Conservation (phyloP, 371 early-diverging fungal genomes). For the Mucor piriformis region DNA sequence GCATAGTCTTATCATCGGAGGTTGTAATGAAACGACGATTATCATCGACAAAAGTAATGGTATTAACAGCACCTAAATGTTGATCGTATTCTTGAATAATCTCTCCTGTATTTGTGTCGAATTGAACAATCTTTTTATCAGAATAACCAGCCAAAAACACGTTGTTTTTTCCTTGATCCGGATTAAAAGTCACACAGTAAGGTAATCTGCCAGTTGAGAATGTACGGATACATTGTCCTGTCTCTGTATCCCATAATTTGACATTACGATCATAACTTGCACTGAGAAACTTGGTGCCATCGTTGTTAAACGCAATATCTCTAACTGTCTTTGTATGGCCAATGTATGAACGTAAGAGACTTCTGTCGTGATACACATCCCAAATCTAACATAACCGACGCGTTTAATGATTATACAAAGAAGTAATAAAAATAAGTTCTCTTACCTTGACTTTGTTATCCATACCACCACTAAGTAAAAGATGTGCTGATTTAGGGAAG, state of each 20-base stretch:
- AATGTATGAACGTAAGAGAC: slow-evolving; percentile 80
- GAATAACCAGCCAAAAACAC: slow-evolving; percentile 90
- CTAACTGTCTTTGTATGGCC: slow-evolving; percentile 94
- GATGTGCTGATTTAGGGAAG: slow-evolving; percentile 89
- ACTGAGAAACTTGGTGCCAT: slow-evolving; percentile 84
- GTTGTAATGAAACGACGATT: slow-evolving; percentile 94
- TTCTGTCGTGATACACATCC: slow-evolving; percentile 91
- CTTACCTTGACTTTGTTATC: slow-evolving; percentile 88
- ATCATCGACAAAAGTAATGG: slow-evolving; percentile 95
- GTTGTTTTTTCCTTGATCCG: slow-evolving; percentile 81
- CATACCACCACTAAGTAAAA: slow-evolving; percentile 91
- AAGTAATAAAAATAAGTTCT: background rate
- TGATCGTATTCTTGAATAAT: slow-evolving; percentile 95
- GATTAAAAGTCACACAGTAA: slow-evolving; percentile 90
- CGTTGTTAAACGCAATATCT: slow-evolving; percentile 89
- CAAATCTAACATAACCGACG: slow-evolving; percentile 62
- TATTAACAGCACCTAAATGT: slow-evolving; percentile 95
- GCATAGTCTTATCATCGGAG: slow-evolving; percentile 94
- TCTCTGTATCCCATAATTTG: slow-evolving; percentile 98
- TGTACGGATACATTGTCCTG: slow-evolving; percentile 80
- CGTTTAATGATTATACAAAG: background rate
- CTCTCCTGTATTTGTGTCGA: slow-evolving; percentile 81
- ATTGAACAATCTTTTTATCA: slow-evolving; percentile 92
- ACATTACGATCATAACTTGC: slow-evolving; percentile 90
- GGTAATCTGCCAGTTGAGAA: slow-evolving; percentile 85